Conservation (phyloP, 306 rosid species). For the Albizia julibrissin region DNA sequence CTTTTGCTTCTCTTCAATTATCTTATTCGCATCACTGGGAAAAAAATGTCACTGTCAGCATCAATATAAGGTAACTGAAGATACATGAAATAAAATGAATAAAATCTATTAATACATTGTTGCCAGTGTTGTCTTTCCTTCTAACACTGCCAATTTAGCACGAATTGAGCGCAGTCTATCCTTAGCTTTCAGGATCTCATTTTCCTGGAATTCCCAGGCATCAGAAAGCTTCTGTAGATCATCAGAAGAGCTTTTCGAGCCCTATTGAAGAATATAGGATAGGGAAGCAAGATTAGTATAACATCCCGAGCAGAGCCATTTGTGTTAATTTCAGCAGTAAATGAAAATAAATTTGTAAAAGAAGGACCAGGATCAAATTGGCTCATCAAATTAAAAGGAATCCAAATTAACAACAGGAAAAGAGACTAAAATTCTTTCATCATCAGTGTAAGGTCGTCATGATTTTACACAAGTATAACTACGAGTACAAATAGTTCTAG, state of each 20-base stretch:
- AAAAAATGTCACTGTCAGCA: constrained; percentile 31
- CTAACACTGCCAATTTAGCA: constrained; percentile 78
- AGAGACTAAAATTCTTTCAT: constrained; percentile 21
- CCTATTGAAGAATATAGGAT: constrained; percentile 50
- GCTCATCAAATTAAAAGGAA: background rate
- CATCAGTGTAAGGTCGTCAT: background rate
- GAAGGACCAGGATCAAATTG: background rate
- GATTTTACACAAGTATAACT: background rate
- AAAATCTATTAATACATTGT: constrained; percentile 55
- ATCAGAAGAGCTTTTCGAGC: constrained; percentile 52
- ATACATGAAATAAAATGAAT: constrained; percentile 22
- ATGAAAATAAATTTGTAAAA: constrained; percentile 9
- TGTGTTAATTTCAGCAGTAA: background rate
- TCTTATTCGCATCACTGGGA: constrained; percentile 66
- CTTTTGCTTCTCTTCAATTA: constrained; percentile 66
- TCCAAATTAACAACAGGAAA: constrained; percentile 5
- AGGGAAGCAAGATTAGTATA: constrained; percentile 18
- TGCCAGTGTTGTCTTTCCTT: constrained; percentile 85
- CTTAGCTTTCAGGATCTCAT: constrained; percentile 51
- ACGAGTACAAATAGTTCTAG: background rate
- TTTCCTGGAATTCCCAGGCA: constrained; percentile 25
- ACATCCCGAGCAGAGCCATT: constrained; percentile 15
- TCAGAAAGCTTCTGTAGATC: constrained; percentile 35
- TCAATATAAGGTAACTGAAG: constrained; percentile 2
- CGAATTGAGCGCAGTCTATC: constrained; percentile 67